A percentile compares a stretch with the other conserved stretches of the same genome.
phyloP scores from a whole-genome alignment of 2,329 filamentous ascomycete genomes.

The Lomentospora prolificans region DNA sequence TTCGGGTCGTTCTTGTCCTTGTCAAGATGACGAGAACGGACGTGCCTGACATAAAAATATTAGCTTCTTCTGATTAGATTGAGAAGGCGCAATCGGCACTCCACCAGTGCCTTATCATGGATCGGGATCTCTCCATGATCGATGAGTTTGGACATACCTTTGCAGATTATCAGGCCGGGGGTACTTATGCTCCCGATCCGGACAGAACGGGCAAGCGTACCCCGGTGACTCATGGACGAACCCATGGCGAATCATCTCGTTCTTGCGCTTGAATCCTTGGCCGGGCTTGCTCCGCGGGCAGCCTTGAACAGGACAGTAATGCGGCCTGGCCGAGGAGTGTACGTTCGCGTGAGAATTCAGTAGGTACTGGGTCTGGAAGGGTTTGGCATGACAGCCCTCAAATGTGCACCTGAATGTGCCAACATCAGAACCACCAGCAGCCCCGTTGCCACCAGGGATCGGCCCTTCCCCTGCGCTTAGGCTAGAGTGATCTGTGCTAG shows the following conservation, averaged over 20 bases:
- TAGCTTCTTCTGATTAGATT: background rate
- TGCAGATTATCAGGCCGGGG: conserved; percentile 93
- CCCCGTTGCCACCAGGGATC: background rate
- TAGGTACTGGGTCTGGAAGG: conserved; percentile 70
- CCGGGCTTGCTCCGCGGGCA: conserved; percentile 55
- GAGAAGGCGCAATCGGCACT: background rate
- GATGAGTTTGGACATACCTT: conserved; percentile 46
- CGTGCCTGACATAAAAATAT: conserved; percentile 53
- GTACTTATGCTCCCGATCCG: conserved; percentile 87
- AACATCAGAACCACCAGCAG: background rate
- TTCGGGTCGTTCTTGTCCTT: conserved; percentile 78
- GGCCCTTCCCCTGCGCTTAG: conserved; percentile 28
- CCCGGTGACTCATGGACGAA: conserved; percentile 90
- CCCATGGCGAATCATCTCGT: conserved; percentile 67
- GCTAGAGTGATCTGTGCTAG: conserved; percentile 32
- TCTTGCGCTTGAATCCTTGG: conserved; percentile 62
- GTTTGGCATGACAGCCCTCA: conserved; percentile 56
- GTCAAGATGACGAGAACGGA: conserved; percentile 83
- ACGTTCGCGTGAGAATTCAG: conserved; percentile 72
- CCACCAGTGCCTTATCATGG: too few relatives aligned
- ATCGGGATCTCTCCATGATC: background rate
- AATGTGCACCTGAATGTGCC: conserved; percentile 7
- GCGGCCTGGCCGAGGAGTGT: conserved; percentile 54
- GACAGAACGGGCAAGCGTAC: conserved; percentile 93
- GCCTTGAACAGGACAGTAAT: conserved; percentile 54